Evolutionary conservation across 164 flowering plant genomes (phyloP).

Genomic region (Pachysandra terminalis): DNA sequence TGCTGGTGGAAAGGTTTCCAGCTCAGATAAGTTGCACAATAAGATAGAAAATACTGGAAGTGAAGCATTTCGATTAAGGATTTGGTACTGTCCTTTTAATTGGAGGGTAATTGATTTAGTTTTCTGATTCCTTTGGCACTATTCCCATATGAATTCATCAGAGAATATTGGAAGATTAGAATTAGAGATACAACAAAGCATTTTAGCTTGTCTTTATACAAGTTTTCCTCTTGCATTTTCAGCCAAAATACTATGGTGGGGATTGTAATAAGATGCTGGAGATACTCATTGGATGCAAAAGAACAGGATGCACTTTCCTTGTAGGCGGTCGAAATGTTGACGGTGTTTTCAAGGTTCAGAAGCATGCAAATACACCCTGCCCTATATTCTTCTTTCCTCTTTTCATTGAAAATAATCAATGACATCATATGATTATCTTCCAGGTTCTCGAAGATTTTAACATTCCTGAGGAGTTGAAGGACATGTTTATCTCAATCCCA

Average conservation of each 20-base stretch:
- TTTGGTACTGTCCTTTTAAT: too few relatives aligned
- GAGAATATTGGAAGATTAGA: not conserved
- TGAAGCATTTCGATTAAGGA: too few relatives aligned
- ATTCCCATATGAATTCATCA: not conserved
- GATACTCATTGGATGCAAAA: constrained; percentile 63
- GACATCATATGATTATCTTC: not conserved
- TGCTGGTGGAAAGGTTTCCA: too few relatives aligned
- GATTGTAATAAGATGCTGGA: constrained; percentile 63
- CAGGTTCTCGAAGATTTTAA: constrained; percentile 90
- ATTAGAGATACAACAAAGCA: too few relatives aligned
- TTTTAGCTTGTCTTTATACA: not conserved
- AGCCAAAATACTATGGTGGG: constrained; percentile 88
- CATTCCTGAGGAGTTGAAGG: constrained; percentile 63
- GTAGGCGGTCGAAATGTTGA: constrained; percentile 86
- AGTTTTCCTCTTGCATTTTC: constrained; percentile 14
- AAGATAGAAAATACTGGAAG: too few relatives aligned
- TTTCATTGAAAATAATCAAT: not conserved
- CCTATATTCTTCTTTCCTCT: not conserved
- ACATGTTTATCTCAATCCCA: constrained; percentile 85
- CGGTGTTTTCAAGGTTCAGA: constrained; percentile 71
- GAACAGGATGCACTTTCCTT: constrained; percentile 71
- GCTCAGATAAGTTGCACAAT: too few relatives aligned
- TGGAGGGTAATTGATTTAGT: too few relatives aligned
- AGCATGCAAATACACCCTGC: not conserved
- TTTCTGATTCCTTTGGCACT: too few relatives aligned